Percentiles rank a stretch among this genome's conserved stretches.
These are phyloP conservation scores for Kwoniella pini DNA, from an alignment of 768 basidiomycete genomes.

Conservation along the genomic window DNA sequence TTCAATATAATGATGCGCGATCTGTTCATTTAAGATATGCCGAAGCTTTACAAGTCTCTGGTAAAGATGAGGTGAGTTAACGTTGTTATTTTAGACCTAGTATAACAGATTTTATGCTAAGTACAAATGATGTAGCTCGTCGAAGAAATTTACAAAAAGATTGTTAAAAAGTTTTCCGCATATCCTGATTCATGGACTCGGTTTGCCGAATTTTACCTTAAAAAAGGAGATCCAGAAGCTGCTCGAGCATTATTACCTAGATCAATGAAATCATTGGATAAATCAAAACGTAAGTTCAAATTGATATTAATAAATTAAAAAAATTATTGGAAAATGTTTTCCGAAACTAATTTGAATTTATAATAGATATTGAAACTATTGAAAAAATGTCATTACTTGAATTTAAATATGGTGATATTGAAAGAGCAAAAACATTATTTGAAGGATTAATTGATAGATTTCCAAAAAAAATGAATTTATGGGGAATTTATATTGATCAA, in stretches of 20 bases:
- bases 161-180: constrained; percentile 89
- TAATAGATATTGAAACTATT: constrained; percentile 87
- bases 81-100: no score
- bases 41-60: constrained; percentile 77
- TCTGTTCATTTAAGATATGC: constrained; percentile 82
- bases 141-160: constrained; percentile 85
- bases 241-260: constrained; percentile 84
- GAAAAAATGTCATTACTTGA: constrained; percentile 93
- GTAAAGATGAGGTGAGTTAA: constrained; percentile 70
- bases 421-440: constrained; percentile 92
- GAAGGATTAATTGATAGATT: constrained; percentile 96
- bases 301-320: background rate
- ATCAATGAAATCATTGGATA: constrained; percentile 84
- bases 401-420: constrained; percentile 89
- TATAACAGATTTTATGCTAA: no score
- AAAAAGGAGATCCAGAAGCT: constrained; percentile 72
- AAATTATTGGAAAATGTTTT: background rate
- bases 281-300: constrained; percentile 77
- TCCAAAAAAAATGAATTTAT: constrained; percentile 90
- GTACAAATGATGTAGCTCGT: constrained; percentile 69
- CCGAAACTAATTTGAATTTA: background rate
- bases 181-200: constrained; percentile 93
- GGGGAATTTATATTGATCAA: constrained; percentile 97
- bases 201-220: constrained; percentile 74
- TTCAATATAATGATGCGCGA: constrained; percentile 86